These are phyloP conservation scores for Neostapfia colusana DNA, from an alignment of 176 grass and related monocot genomes.

Conservation along the genomic window DNA sequence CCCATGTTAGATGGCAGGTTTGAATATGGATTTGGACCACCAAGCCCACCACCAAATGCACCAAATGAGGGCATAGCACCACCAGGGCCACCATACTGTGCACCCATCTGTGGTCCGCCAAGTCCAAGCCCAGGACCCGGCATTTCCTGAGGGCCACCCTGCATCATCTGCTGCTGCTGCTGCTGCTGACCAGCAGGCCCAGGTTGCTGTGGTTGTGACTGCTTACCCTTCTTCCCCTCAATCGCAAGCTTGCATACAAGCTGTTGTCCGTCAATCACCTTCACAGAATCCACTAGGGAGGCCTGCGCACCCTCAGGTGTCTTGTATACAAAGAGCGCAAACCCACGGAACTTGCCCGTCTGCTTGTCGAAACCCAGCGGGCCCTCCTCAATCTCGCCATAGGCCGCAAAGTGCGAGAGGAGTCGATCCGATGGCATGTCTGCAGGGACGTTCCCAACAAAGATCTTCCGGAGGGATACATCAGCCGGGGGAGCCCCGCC, in stretches of 20 bases:
- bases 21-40: constrained; percentile 54
- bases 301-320: constrained; percentile 75
- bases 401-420: constrained; percentile 65
- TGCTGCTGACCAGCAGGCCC: constrained; percentile 35
- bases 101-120: constrained; percentile 42
- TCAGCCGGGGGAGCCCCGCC: constrained; percentile 46
- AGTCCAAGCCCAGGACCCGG: constrained; percentile 53
- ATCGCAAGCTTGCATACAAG: constrained; percentile 91
- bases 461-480: constrained; percentile 88
- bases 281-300: constrained; percentile 69
- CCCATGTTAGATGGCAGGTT: constrained; percentile 65
- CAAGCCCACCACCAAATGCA: constrained; percentile 46
- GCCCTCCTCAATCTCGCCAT: constrained; percentile 97
- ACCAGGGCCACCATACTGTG: constrained; percentile 71
- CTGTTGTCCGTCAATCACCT: constrained; percentile 82
- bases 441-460: constrained; percentile 83
- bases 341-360: constrained; percentile 92
- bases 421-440: constrained; percentile 90
- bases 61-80: constrained; percentile 52
- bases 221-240: constrained; percentile 94
- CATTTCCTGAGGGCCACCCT: constrained; percentile 51
- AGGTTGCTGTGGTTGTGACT: constrained; percentile 45
- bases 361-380: constrained; percentile 91
- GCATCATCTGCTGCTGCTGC: constrained; percentile 46
- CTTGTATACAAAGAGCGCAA: constrained; percentile 94